phyloP scores from a whole-genome alignment of 1,139 yeast species.

The Diutina neorugosa region DNA sequence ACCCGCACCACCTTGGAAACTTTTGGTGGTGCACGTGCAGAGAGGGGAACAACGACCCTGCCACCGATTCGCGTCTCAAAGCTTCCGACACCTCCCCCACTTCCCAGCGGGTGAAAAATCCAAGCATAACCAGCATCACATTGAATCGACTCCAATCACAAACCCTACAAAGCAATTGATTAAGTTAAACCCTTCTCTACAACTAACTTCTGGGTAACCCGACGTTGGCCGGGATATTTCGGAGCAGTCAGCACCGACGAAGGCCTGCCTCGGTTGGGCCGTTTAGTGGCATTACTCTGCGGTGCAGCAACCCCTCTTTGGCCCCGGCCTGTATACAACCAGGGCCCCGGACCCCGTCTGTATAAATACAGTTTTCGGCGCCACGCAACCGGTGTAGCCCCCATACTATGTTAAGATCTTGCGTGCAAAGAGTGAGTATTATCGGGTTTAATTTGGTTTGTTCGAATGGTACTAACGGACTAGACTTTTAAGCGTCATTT shows the following conservation, averaged over 20 bases:
- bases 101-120: not conserved
- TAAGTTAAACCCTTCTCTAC: no score
- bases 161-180: no score
- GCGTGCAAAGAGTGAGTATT: not conserved
- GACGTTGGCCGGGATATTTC: not conserved
- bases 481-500: constrained; percentile 44
- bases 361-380: not conserved
- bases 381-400: not conserved
- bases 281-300: not conserved
- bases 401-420: not conserved
- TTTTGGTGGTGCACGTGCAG: not conserved
- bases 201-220: no score
- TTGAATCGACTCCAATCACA: no score
- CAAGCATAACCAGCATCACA: no score
- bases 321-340: not conserved
- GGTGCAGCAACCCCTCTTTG: not conserved
- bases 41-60: not conserved
- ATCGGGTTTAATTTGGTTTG: no score
- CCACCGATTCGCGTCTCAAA: not conserved
- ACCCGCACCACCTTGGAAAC: not conserved
- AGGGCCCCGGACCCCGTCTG: not conserved
- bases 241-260: not conserved
- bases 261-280: not conserved
- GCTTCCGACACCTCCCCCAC: not conserved
- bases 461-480: constrained; percentile 11